Conservation (phyloP, 352 stramenopile genomes). For the Phytophthora ohioensis region DNA sequence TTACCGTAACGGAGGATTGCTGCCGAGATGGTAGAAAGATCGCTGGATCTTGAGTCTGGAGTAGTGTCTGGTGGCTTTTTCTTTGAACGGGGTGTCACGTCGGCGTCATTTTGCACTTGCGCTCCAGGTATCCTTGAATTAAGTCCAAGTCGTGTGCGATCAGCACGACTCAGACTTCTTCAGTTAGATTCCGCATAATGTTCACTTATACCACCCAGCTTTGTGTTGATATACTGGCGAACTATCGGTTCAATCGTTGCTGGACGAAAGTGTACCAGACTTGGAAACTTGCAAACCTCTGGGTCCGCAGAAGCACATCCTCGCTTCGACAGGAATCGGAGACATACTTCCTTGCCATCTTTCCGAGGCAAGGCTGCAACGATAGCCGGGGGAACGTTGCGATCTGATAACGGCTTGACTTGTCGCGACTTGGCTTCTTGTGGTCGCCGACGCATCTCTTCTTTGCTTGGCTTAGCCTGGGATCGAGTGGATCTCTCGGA, state of each 20-base stretch:
- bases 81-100: too few relatives aligned
- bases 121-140: too few relatives aligned
- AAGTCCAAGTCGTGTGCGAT: not conserved
- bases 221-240: too few relatives aligned
- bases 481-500: not conserved
- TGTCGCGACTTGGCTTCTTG: not conserved
- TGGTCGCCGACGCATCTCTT: not conserved
- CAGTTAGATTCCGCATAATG: not conserved
- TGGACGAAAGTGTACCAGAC: not conserved
- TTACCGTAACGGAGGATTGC: too few relatives aligned
- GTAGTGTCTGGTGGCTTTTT: too few relatives aligned
- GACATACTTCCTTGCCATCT: too few relatives aligned
- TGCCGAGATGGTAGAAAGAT: too few relatives aligned
- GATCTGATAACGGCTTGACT: not conserved
- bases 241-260: too few relatives aligned
- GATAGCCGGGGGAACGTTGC: not conserved
- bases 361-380: not conserved
- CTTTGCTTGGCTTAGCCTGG: not conserved
- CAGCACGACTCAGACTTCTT: not conserved
- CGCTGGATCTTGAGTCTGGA: too few relatives aligned
- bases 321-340: not conserved
- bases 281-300: not conserved
- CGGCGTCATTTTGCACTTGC: too few relatives aligned
- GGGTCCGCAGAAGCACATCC: not conserved
- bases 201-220: too few relatives aligned